Base-by-base conservation (phyloP, 2,329 filamentous ascomycete genomes). In the Alternaria ventricosa region DNA sequence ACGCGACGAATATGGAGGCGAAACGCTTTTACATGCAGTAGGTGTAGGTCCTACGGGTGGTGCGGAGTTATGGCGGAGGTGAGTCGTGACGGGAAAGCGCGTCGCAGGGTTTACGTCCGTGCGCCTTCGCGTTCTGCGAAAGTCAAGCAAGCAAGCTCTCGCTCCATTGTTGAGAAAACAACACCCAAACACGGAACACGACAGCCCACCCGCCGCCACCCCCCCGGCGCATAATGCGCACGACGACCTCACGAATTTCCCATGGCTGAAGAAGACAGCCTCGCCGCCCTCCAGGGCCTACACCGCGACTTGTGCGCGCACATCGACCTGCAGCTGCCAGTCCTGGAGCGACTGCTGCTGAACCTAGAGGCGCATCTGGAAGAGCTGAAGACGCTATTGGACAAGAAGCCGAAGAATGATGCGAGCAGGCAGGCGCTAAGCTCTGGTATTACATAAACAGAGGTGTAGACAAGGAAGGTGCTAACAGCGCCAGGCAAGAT, bases 221-320 rank as follows among this genome's bases (percentile, higher is more conserved):
- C 43, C 23, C 54, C 63, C 61, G 58, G 69, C 74, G 71, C 73
- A 78, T 65, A 50, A 78, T 79, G 75, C 77, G 68, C 74, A 75
- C 23, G 54, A 44, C 65, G 36, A 53, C 63, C 25, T 56, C 55
- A 60, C 69, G 67, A 72, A 54, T 51, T 55, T 68, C 61, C 63
- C 75, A 95, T 96, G 93, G 89, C 90, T 79, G 90, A 91, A 76
- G 84, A 88, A 78, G 89, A 89, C 78, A 88, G 87, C 76, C 86
- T 96, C 76, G 90, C 90, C 76, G 88, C 89, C 81, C 88, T 98
- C 75, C 90, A 94, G 83, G 90, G 89, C 80, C 89, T 99, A 73
- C 92, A 97, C 80, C 89, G 92, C 79, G 94, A 97, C 82, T 88
- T 99, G 66, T 84, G 91, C 71, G 89, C 91, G 61, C 86, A 96